A percentile compares a stretch with the other conserved stretches of the same genome.
Conservation (phyloP, 2,329 filamentous ascomycete species). For the Periconia macrospinosa region DNA sequence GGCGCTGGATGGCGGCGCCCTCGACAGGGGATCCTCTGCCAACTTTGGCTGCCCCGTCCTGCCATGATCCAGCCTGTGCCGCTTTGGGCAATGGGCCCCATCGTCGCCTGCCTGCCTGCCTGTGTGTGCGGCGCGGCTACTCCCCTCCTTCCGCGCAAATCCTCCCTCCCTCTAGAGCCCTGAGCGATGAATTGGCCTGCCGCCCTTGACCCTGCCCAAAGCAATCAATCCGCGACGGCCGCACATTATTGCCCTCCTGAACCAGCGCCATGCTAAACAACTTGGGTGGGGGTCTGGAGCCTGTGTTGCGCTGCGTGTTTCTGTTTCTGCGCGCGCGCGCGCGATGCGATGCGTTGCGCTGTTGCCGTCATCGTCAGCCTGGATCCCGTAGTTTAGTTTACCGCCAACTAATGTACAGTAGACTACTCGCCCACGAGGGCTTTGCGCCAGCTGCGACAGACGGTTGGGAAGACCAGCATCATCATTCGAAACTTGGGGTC, state of each 20-base stretch:
- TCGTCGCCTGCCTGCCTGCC: conserved; percentile 3
- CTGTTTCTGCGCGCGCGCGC: not conserved
- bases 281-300: not conserved
- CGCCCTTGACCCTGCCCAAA: conserved; percentile 14
- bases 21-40: conserved; percentile 2
- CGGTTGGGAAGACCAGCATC: not conserved
- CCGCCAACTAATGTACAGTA: not conserved
- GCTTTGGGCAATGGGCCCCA: no score
- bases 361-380: no score
- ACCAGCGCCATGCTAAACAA: not conserved
- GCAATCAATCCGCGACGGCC: conserved; percentile 3
- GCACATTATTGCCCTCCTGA: not conserved
- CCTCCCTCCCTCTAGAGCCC: conserved; percentile 10
- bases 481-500: not conserved
- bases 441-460: not conserved
- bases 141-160: conserved; percentile 22
- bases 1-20: conserved; percentile 11
- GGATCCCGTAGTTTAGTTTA: not conserved
- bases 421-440: not conserved
- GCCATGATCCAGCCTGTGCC: no score
- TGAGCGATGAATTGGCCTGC: conserved; percentile 13
- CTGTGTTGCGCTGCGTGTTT: not conserved
- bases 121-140: conserved; percentile 5
- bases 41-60: not conserved
- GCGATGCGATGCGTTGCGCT: no score